A percentile compares a stretch with the other conserved stretches of the same genome.
Evolutionary conservation across 2,329 filamentous ascomycete species (phyloP).

Genomic region (Aspergillus latus): DNA sequence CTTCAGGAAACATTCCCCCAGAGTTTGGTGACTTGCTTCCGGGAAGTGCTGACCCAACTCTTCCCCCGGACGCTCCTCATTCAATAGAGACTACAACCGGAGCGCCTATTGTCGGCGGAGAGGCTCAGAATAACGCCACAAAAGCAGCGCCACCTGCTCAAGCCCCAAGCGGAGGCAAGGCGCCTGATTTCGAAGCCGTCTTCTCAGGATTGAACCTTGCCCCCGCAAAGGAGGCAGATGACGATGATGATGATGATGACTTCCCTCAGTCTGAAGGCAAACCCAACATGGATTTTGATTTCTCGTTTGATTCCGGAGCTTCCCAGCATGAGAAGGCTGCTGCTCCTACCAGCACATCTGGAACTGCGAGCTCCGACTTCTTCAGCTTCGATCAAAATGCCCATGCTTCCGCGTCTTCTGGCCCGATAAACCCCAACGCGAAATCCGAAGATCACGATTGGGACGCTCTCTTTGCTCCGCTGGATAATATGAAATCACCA

Average conservation of each 20-base stretch:
- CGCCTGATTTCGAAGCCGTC: conserved; percentile 48
- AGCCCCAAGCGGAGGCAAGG: conserved; percentile 30
- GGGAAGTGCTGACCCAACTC: conserved; percentile 41
- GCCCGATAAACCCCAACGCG: conserved; percentile 41
- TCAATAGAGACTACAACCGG: conserved; percentile 39
- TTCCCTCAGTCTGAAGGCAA: conserved; percentile 30
- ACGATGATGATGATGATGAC: conserved; percentile 65
- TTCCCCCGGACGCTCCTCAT: conserved; percentile 39
- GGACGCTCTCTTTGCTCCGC: conserved; percentile 87
- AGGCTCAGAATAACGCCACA: conserved; percentile 27
- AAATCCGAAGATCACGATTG: conserved; percentile 68
- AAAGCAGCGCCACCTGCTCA: conserved; percentile 16
- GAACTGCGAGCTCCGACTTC: conserved; percentile 36
- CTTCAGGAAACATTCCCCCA: conserved; percentile 32
- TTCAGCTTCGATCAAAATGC: conserved; percentile 39
- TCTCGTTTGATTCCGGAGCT: conserved; percentile 47
- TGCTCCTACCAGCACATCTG: conserved; percentile 22
- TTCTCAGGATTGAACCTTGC: conserved; percentile 47
- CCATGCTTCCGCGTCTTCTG: conserved; percentile 28
- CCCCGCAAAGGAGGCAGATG: conserved; percentile 46
- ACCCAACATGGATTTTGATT: conserved; percentile 45
- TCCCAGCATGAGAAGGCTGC: conserved; percentile 24
- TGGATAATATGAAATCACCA: conserved; percentile 55
- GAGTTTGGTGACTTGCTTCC: conserved; percentile 44
- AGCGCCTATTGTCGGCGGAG: conserved; percentile 39